A percentile compares a stretch with the other conserved stretches of the same genome.
These are phyloP conservation scores for Paraphaeosphaeria sporulosa DNA, from an alignment of 2,329 filamentous ascomycete species.

Conservation along the genomic window DNA sequence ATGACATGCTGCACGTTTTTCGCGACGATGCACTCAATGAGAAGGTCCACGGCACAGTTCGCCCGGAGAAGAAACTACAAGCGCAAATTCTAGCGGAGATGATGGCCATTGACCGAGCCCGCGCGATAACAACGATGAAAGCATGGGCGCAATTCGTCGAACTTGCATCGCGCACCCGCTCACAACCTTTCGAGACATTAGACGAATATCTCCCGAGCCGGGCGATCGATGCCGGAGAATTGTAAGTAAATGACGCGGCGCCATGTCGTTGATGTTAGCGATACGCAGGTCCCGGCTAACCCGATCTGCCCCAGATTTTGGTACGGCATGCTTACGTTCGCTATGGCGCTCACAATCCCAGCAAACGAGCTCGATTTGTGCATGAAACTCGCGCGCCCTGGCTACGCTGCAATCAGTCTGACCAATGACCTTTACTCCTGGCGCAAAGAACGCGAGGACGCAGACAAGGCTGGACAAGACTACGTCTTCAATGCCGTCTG, in stretches of 20 bases:
- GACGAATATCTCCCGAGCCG: constrained; percentile 27
- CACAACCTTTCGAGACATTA: constrained; percentile 17
- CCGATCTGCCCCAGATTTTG: constrained; percentile 28
- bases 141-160: constrained; percentile 25
- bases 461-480: constrained; percentile 26
- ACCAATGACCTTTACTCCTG: constrained; percentile 53
- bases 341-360: constrained; percentile 48
- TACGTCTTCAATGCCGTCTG: constrained; percentile 52
- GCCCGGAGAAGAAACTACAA: constrained; percentile 20
- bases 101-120: constrained; percentile 21
- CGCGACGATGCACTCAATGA: constrained; percentile 13
- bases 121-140: constrained; percentile 22
- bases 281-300: constrained; percentile 31
- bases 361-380: constrained; percentile 10
- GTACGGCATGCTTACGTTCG: constrained; percentile 49
- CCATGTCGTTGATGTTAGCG: constrained; percentile 51
- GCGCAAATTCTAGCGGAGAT: constrained; percentile 23
- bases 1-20: constrained; percentile 32
- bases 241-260: constrained; percentile 5
- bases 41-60: constrained; percentile 2
- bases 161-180: constrained; percentile 16
- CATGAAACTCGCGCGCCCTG: constrained; percentile 26
- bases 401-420: constrained; percentile 40
- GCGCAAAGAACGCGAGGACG: constrained; percentile 43
- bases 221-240: constrained; percentile 20